Conservation (phyloP, 140 eudicot genomes). For the Senecio squalidus region DNA sequence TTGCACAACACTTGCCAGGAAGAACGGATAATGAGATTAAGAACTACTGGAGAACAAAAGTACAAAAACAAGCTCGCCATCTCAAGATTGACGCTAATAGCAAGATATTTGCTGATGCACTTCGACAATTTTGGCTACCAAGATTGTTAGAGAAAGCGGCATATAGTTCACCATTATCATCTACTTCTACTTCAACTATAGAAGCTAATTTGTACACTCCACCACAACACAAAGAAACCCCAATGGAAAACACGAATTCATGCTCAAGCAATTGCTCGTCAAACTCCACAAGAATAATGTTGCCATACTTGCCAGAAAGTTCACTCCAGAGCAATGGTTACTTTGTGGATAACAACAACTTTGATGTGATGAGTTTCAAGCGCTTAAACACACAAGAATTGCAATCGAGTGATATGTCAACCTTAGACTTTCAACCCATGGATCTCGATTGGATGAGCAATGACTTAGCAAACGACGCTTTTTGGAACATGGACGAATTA, state of each 20-base stretch:
- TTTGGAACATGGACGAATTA: constrained; percentile 45
- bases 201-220: constrained; percentile 16
- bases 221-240: constrained; percentile 16
- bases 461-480: constrained; percentile 18
- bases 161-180: constrained; percentile 26
- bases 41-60: constrained; percentile 65
- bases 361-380: constrained; percentile 24
- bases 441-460: constrained; percentile 32
- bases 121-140: constrained; percentile 44
- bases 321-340: constrained; percentile 21
- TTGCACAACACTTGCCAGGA: constrained; percentile 57
- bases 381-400: constrained; percentile 19
- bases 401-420: constrained; percentile 18
- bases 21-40: constrained; percentile 67
- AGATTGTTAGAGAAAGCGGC: constrained; percentile 39
- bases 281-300: constrained; percentile 17
- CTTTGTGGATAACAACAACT: constrained; percentile 33
- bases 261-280: constrained; percentile 28
- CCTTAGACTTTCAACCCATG: constrained; percentile 20
- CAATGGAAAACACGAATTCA: constrained; percentile 15
- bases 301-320: constrained; percentile 19
- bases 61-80: constrained; percentile 59
- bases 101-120: constrained; percentile 41
- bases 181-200: constrained; percentile 29
- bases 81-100: constrained; percentile 51